phyloP scores from a whole-genome alignment of 148 eudicot species.

The Rheum nobile region DNA sequence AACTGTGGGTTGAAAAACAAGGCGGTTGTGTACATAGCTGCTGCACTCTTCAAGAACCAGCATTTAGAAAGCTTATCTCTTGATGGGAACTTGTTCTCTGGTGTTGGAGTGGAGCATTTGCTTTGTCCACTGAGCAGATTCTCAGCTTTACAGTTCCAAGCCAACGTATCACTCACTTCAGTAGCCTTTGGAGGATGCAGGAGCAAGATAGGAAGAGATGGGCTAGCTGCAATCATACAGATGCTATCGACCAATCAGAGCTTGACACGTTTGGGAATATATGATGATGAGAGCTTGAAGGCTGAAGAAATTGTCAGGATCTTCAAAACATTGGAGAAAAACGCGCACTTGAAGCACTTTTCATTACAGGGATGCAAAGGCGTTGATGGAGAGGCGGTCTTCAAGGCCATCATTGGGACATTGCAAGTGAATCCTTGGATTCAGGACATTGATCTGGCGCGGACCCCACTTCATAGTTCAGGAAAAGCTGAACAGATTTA shows the following conservation, averaged over 20 bases:
- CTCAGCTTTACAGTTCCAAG: conserved; percentile 70
- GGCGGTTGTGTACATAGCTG: conserved; percentile 66
- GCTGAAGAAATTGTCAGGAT: conserved; percentile 46
- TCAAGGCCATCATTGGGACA: conserved; percentile 51
- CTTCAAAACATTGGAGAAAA: conserved; percentile 54
- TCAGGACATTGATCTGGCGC: conserved; percentile 72
- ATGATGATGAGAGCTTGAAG: conserved; percentile 55
- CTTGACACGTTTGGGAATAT: conserved; percentile 42
- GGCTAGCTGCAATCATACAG: conserved; percentile 53
- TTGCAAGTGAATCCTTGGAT: conserved; percentile 89
- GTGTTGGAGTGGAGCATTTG: conserved; percentile 74
- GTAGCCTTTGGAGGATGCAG: conserved; percentile 65
- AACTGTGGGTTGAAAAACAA: conserved; percentile 67
- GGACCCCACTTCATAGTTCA: conserved; percentile 54
- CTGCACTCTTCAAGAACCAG: conserved; percentile 73
- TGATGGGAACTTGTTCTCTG: conserved; percentile 56
- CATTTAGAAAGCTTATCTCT: conserved; percentile 40
- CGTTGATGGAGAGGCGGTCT: conserved; percentile 56
- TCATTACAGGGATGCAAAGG: conserved; percentile 84
- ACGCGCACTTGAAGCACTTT: conserved; percentile 46
- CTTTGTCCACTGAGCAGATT: conserved; percentile 77
- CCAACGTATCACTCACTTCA: conserved; percentile 52
- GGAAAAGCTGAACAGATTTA: conserved; percentile 63
- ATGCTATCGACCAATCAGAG: conserved; percentile 72
- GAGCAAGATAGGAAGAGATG: conserved; percentile 56